phyloP scores from a whole-genome alignment of 345 rosid species.

The Pugionium cornutum region DNA sequence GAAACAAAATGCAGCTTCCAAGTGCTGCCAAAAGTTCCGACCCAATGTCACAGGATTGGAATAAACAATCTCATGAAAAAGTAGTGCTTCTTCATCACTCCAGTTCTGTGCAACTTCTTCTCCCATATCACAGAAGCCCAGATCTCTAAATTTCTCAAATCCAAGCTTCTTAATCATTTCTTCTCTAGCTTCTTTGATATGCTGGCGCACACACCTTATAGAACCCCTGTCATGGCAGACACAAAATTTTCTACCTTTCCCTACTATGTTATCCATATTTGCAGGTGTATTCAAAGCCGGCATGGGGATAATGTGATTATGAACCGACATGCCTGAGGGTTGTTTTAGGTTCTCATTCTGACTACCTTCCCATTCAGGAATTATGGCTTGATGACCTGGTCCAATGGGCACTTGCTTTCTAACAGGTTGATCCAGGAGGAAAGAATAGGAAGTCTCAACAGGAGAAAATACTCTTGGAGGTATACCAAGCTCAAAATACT shows the following conservation, averaged over 20 bases:
- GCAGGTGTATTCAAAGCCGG: constrained; percentile 20
- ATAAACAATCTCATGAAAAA: constrained; percentile 56
- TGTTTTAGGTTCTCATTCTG: constrained; percentile 21
- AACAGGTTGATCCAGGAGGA: constrained; percentile 41
- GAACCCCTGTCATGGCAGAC: constrained; percentile 58
- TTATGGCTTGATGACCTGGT: constrained; percentile 56
- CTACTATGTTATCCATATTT: constrained; percentile 33
- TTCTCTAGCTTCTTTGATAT: constrained; percentile 61
- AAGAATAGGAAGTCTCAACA: constrained; percentile 40
- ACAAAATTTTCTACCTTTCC: constrained; percentile 48
- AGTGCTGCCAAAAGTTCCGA: constrained; percentile 66
- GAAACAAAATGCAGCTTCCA: constrained; percentile 55
- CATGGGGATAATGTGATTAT: constrained; percentile 36
- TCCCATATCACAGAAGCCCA: constrained; percentile 76
- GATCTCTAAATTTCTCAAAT: constrained; percentile 48
- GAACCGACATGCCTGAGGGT: constrained; percentile 13
- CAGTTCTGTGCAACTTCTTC: constrained; percentile 59
- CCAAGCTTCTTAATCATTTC: constrained; percentile 54
- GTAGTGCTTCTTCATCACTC: constrained; percentile 60
- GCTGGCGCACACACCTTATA: constrained; percentile 59
- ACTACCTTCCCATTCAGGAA: constrained; percentile 48
- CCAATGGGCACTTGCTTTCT: constrained; percentile 55
- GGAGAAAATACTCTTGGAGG: constrained; percentile 40
- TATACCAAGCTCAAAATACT: constrained; percentile 36
- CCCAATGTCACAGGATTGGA: constrained; percentile 57